These are phyloP conservation scores for Vairimorpha ceranae DNA, from an alignment of 371 early-diverging fungal genomes.

Conservation along the genomic window DNA sequence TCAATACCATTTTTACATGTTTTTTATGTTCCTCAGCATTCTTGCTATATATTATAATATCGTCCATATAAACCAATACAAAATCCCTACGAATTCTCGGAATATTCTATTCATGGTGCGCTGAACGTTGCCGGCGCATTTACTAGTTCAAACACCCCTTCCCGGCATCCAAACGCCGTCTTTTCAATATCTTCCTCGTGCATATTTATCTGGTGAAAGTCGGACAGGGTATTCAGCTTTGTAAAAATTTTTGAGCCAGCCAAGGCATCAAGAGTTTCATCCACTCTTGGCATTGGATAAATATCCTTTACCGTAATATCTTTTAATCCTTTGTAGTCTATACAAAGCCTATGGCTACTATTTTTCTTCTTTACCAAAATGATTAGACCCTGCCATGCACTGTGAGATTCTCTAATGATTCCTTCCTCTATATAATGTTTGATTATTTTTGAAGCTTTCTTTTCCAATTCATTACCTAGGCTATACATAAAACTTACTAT, in stretches of 20 bases:
- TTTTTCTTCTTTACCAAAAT: conserved; percentile 3
- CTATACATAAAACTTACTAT: not conserved
- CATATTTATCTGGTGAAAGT: conserved; percentile 63
- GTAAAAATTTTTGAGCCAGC: conserved; percentile 53
- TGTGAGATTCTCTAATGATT: conserved; percentile 17
- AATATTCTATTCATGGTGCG: conserved; percentile 42
- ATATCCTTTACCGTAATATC: conserved; percentile 11
- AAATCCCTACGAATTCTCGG: not conserved
- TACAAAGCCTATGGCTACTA: not conserved
- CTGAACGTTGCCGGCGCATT: conserved; percentile 43
- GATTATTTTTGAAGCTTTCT: not conserved
- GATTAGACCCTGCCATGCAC: conserved; percentile 15
- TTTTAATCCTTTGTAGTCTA: conserved; percentile 28
- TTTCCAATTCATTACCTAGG: not conserved
- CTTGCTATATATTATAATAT: conserved; percentile 24
- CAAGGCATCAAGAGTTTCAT: conserved; percentile 34
- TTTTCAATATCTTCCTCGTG: conserved; percentile 41
- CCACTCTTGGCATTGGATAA: conserved; percentile 29
- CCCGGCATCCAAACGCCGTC: conserved; percentile 60
- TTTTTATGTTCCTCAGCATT: not conserved
- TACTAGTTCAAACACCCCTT: conserved; percentile 59
- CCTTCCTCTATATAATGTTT: conserved; percentile 22
- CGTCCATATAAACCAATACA: conserved; percentile 30
- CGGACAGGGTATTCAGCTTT: conserved; percentile 59
- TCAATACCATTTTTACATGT: conserved; percentile 1